Conservation (phyloP, 179 eudicot species). For the Beta lomatogona region DNA sequence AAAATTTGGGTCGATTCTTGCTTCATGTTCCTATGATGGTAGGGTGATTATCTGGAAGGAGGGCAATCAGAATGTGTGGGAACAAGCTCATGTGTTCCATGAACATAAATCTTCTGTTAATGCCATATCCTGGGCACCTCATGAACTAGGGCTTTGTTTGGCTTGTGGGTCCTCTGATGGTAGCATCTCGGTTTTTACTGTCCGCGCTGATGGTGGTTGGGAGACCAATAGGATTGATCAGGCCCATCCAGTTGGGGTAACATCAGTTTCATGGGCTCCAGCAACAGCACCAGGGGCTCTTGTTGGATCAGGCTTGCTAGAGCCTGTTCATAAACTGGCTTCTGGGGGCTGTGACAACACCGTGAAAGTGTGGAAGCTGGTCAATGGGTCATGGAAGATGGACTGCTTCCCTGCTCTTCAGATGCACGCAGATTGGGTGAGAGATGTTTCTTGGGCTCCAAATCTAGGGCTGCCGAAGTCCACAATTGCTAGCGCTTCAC, state of each 20-base stretch:
- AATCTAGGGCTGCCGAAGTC: constrained; percentile 90
- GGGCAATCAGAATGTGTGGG: constrained; percentile 71
- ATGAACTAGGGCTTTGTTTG: constrained; percentile 78
- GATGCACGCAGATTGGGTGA: constrained; percentile 81
- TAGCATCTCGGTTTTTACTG: constrained; percentile 65
- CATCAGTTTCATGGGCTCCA: constrained; percentile 89
- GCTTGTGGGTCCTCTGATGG: constrained; percentile 93
- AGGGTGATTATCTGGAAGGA: constrained; percentile 89
- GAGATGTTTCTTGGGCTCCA: constrained; percentile 97
- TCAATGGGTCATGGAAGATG: constrained; percentile 78
- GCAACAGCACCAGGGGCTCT: constrained; percentile 69
- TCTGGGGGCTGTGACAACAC: constrained; percentile 91
- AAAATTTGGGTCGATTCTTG: constrained; percentile 65
- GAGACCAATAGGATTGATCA: constrained; percentile 70
- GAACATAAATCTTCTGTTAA: constrained; percentile 86
- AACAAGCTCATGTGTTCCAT: constrained; percentile 57
- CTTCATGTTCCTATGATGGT: constrained; percentile 82
- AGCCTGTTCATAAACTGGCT: constrained; percentile 68
- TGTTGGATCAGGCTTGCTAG: constrained; percentile 58
- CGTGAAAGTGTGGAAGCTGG: constrained; percentile 76
- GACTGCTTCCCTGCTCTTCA: constrained; percentile 86
- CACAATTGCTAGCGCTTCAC: constrained; percentile 88
- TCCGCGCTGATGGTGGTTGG: constrained; percentile 77
- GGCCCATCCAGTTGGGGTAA: constrained; percentile 86
- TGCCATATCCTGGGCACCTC: constrained; percentile 85